Evolutionary conservation across 1,139 yeast species (phyloP).

Genomic region (Magnusiomyces suaveolens): DNA sequence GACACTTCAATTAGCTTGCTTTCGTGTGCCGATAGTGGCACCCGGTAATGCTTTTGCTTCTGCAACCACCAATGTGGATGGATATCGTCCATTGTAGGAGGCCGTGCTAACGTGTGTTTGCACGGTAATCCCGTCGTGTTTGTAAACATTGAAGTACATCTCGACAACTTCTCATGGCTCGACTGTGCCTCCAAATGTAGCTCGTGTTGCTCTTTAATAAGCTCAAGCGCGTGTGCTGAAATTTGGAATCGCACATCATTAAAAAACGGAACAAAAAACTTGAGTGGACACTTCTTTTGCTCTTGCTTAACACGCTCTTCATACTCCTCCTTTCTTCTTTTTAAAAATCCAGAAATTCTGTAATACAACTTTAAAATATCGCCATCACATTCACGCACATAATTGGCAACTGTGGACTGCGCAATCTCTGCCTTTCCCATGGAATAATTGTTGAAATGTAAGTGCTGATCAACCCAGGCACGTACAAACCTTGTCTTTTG

Average conservation of each 20-base stretch:
- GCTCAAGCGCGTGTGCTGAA: constrained; percentile 13
- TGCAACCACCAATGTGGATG: constrained; percentile 15
- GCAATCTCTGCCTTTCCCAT: constrained; percentile 15
- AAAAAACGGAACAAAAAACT: constrained; percentile 14
- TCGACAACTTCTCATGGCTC: constrained; percentile 7
- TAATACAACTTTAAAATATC: constrained; percentile 13
- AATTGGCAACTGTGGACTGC: constrained; percentile 9
- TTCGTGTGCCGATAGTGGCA: constrained; percentile 10
- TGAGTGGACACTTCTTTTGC: constrained; percentile 11
- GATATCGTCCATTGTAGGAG: constrained; percentile 13
- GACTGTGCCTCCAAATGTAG: constrained; percentile 12
- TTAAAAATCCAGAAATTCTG: constrained; percentile 5
- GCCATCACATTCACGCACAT: constrained; percentile 8
- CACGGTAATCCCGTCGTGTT: constrained; percentile 15
- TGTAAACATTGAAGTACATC: constrained; percentile 15
- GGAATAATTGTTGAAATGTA: constrained; percentile 15
- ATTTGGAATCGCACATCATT: constrained; percentile 15
- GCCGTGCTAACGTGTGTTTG: constrained; percentile 14
- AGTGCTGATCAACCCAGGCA: constrained; percentile 15
- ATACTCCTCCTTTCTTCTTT: constrained; percentile 7
- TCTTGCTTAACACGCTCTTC: constrained; percentile 10
- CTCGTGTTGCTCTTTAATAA: constrained; percentile 15
- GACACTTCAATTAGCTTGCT: constrained; percentile 8
- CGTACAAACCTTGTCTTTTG: constrained; percentile 15
- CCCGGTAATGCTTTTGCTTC: constrained; percentile 6